Evolutionary conservation across 202 grass and related monocot genomes (phyloP).

Genomic region (Dendrocalamus latiflorus): DNA sequence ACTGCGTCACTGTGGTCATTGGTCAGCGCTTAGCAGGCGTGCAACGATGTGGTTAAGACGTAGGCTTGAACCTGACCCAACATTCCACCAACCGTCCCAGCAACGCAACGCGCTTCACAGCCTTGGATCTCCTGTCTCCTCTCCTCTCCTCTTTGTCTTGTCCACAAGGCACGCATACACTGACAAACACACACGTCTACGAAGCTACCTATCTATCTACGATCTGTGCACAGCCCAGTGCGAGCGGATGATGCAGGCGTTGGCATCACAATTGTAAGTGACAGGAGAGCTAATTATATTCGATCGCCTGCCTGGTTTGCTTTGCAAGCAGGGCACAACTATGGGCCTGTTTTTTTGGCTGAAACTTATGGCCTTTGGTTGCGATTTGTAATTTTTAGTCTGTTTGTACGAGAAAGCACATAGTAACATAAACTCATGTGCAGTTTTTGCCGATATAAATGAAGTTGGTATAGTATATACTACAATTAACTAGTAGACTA

Average conservation of each 20-base stretch:
- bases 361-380: too few species aligned
- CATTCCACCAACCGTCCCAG: conserved; percentile 15
- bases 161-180: conserved; percentile 22
- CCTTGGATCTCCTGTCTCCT: background rate
- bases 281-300: background rate
- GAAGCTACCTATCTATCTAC: background rate
- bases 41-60: background rate
- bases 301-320: background rate
- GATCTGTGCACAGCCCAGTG: background rate
- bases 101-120: background rate
- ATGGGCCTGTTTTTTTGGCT: too few species aligned
- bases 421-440: too few species aligned
- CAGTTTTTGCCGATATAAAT: too few species aligned
- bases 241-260: background rate
- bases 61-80: conserved; percentile 15
- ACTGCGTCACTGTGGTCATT: too few species aligned
- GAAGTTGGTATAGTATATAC: too few species aligned
- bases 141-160: background rate
- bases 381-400: too few species aligned
- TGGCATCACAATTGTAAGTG: background rate
- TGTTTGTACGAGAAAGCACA: too few species aligned
- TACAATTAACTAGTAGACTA: too few species aligned
- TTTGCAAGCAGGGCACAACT: background rate
- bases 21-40: too few species aligned
- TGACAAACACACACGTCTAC: background rate